Evolutionary conservation across 352 stramenopile species (phyloP).

Genomic region (Peronosclerospora sorghi): DNA sequence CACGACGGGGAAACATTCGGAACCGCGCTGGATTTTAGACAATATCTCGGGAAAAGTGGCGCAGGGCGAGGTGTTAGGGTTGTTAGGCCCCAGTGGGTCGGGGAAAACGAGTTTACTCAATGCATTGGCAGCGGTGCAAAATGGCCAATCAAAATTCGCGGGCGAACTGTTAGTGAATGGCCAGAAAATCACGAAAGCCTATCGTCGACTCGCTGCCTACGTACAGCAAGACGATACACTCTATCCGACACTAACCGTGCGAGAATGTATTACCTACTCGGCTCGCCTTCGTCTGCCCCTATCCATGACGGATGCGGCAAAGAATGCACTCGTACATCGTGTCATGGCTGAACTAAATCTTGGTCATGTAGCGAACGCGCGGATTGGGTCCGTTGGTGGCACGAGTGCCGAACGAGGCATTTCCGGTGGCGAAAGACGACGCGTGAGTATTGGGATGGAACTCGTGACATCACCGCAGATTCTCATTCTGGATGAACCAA

Average conservation of each 20-base stretch:
- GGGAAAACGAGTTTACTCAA: constrained; percentile 81
- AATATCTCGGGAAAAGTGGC: constrained; percentile 45
- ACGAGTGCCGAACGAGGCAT: constrained; percentile 63
- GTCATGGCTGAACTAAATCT: constrained; percentile 73
- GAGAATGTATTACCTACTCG: constrained; percentile 77
- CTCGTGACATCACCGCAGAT: constrained; percentile 85
- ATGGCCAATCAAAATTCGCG: constrained; percentile 39
- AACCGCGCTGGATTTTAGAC: constrained; percentile 39
- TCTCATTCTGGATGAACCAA: constrained; percentile 87
- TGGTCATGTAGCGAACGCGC: constrained; percentile 41
- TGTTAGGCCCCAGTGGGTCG: constrained; percentile 67
- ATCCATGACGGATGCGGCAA: constrained; percentile 33
- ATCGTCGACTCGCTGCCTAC: constrained; percentile 71
- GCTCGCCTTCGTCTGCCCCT: constrained; percentile 59
- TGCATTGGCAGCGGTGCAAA: constrained; percentile 61
- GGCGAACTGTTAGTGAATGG: constrained; percentile 59
- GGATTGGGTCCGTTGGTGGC: constrained; percentile 34
- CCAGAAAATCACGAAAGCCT: constrained; percentile 37
- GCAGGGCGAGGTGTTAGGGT: constrained; percentile 49
- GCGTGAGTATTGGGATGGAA: constrained; percentile 90
- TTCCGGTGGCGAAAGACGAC: constrained; percentile 87
- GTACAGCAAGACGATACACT: constrained; percentile 83
- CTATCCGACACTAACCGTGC: constrained; percentile 73
- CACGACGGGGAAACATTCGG: constrained; percentile 1
- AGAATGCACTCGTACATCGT: constrained; percentile 56